phyloP scores from a whole-genome alignment of 2,329 filamentous ascomycete species.

The Botrytis sinoallii region DNA sequence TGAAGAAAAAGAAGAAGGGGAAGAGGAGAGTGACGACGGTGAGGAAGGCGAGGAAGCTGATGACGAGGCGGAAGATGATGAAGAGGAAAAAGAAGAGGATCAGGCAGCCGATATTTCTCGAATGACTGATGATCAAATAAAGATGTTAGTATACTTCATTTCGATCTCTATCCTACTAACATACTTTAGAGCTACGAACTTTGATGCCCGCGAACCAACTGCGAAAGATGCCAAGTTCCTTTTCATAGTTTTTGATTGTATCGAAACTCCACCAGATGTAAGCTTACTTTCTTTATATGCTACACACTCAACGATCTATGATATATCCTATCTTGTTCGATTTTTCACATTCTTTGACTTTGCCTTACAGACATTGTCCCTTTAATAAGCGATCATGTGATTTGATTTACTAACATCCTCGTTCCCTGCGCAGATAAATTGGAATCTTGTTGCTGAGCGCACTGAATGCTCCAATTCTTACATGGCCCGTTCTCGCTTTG shows the following conservation, averaged over 20 bases:
- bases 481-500: slow-evolving; percentile 48
- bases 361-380: background rate
- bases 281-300: background rate
- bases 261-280: slow-evolving; percentile 28
- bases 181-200: background rate
- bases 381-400: slow-evolving; percentile 1
- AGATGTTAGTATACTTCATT: background rate
- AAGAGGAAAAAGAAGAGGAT: background rate
- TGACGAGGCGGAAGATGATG: background rate
- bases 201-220: slow-evolving; percentile 6
- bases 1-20: background rate
- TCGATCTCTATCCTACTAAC: background rate
- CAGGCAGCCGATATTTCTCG: background rate
- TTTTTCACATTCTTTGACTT: background rate
- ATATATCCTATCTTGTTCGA: background rate
- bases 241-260: slow-evolving; percentile 23
- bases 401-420: background rate
- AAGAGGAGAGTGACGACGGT: background rate
- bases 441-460: slow-evolving; percentile 45
- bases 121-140: background rate
- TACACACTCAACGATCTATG: background rate
- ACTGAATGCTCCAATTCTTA: slow-evolving; percentile 46
- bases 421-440: slow-evolving; percentile 39
- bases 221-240: slow-evolving; percentile 28
- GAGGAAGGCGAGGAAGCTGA: background rate